These are phyloP conservation scores for Elsinoe australis DNA, from an alignment of 2,329 filamentous ascomycete genomes.

Conservation along the genomic window DNA sequence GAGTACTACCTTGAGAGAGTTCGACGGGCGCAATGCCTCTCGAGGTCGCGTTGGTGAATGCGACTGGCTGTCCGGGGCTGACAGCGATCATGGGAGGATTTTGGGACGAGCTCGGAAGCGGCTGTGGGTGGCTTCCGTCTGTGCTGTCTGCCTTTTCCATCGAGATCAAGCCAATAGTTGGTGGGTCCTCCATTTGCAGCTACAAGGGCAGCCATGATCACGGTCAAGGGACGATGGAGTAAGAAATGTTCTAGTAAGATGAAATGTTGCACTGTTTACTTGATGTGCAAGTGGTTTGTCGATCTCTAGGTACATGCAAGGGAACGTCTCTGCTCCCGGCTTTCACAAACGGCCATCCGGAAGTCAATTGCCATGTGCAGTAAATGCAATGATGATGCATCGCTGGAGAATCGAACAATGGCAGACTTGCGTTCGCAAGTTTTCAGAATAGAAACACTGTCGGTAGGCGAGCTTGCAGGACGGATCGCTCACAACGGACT, in stretches of 20 bases:
- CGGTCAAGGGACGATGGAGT: no score
- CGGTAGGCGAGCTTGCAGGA: not conserved
- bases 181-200: not conserved
- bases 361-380: slow-evolving; percentile 10
- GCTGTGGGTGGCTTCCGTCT: slow-evolving; percentile 16
- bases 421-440: no score
- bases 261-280: no score
- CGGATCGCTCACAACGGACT: no score
- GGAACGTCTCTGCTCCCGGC: slow-evolving; percentile 1
- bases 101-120: slow-evolving; percentile 12
- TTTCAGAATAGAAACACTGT: slow-evolving; percentile 1
- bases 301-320: slow-evolving; percentile 4
- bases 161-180: slow-evolving; percentile 15
- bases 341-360: not conserved
- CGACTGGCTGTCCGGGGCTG: slow-evolving; percentile 14
- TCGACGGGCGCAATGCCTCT: not conserved
- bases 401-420: no score
- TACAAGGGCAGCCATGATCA: no score
- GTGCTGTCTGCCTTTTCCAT: slow-evolving; percentile 14
- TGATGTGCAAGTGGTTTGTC: not conserved
- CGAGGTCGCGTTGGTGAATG: slow-evolving; percentile 7
- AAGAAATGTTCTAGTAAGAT: no score
- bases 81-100: slow-evolving; percentile 9
- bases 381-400: no score
- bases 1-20: slow-evolving; percentile 1